phyloP scores from a whole-genome alignment of 2,329 filamentous ascomycete genomes.

The Ophiostoma populinum region DNA sequence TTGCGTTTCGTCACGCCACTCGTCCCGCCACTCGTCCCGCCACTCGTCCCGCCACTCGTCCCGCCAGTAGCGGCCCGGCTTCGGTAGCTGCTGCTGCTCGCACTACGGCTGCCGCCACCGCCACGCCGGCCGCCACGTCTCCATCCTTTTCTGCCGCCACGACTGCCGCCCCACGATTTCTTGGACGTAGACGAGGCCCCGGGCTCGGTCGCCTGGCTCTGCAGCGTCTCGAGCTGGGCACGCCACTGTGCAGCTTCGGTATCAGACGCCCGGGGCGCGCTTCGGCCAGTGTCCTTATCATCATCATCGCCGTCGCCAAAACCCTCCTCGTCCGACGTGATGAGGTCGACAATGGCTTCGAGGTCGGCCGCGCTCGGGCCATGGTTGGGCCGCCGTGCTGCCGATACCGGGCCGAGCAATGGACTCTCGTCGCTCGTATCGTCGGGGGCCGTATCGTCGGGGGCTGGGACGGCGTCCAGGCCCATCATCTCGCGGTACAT shows the following conservation, averaged over 20 bases:
- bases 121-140: slow-evolving; percentile 7
- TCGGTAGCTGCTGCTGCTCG: slow-evolving; percentile 4
- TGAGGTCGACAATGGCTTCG: slow-evolving; percentile 35
- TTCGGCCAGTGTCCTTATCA: not conserved
- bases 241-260: slow-evolving; percentile 16
- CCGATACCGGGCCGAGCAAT: slow-evolving; percentile 1
- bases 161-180: slow-evolving; percentile 9
- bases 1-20: slow-evolving; percentile 7
- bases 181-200: no score
- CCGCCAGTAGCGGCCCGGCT: slow-evolving; percentile 9
- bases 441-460: no score
- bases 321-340: slow-evolving; percentile 19
- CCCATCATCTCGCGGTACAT: slow-evolving; percentile 35
- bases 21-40: slow-evolving; percentile 9
- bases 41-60: slow-evolving; percentile 10
- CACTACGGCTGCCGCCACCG: slow-evolving; percentile 7
- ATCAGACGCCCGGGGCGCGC: no score
- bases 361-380: slow-evolving; percentile 10
- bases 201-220: slow-evolving; percentile 7
- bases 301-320: not conserved
- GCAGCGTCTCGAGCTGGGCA: slow-evolving; percentile 15
- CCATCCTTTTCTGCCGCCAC: slow-evolving; percentile 9
- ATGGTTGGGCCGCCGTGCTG: not conserved
- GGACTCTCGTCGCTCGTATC: slow-evolving; percentile 2
- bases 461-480: slow-evolving; percentile 7